phyloP scores from a whole-genome alignment of 306 rosid species.

The Quercus parvula region DNA sequence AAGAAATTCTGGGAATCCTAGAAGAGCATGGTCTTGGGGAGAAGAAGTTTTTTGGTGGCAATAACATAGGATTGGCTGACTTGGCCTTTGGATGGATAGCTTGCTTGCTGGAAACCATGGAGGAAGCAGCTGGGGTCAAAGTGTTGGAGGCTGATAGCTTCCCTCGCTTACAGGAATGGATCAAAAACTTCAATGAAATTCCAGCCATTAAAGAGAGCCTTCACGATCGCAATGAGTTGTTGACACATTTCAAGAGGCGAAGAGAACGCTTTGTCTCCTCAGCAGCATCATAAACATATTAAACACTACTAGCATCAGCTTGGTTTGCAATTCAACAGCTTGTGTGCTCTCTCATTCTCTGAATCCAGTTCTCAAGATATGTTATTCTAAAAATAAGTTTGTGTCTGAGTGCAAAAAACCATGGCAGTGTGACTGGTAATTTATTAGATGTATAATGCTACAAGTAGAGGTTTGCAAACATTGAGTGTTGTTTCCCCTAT shows the following conservation, averaged over 20 bases:
- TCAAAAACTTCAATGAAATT: constrained; percentile 24
- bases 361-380: too few relatives aligned
- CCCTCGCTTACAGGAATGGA: constrained; percentile 35
- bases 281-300: too few relatives aligned
- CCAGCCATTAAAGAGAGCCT: constrained; percentile 27
- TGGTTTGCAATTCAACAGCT: too few relatives aligned
- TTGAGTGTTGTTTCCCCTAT: neutral
- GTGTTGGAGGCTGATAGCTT: constrained; percentile 16
- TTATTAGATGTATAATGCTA: too few relatives aligned
- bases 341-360: too few relatives aligned
- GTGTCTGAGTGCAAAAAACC: too few relatives aligned
- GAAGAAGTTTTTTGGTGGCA: constrained; percentile 34
- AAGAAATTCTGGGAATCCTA: constrained; percentile 15
- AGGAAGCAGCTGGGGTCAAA: constrained; percentile 20
- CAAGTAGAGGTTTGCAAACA: too few relatives aligned
- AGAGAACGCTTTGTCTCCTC: too few relatives aligned
- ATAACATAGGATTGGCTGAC: constrained; percentile 19
- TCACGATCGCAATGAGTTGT: constrained; percentile 7
- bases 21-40: constrained; percentile 32
- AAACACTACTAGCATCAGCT: too few relatives aligned
- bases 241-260: neutral
- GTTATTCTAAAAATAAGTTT: too few relatives aligned
- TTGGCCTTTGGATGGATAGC: constrained; percentile 20
- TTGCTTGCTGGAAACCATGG: constrained; percentile 7
- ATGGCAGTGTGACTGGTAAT: too few relatives aligned